These are phyloP conservation scores for Venturia asperata DNA, from an alignment of 2,329 filamentous ascomycete genomes.

Conservation along the genomic window DNA sequence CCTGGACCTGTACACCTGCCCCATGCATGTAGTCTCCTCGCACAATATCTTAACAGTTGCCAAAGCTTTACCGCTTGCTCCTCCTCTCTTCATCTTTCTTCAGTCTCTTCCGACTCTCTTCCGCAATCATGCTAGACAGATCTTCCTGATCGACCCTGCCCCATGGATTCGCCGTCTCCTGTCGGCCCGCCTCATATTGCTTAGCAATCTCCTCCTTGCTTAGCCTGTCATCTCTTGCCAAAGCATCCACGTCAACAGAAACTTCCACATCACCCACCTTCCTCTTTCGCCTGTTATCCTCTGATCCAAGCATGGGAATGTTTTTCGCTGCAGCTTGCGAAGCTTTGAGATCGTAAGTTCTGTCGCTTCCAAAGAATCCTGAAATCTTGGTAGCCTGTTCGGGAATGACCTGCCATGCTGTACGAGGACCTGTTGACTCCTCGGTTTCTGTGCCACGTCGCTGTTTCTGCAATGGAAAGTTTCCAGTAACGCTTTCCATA, in stretches of 20 bases:
- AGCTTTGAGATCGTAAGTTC: slow-evolving; percentile 77
- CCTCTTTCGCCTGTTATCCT: slow-evolving; percentile 73
- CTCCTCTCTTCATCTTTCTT: slow-evolving; percentile 78
- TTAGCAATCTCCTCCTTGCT: slow-evolving; percentile 76
- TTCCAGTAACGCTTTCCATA: slow-evolving; percentile 70
- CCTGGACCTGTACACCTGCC: slow-evolving; percentile 4
- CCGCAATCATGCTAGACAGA: slow-evolving; percentile 89
- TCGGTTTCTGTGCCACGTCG: slow-evolving; percentile 83
- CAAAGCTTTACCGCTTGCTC: slow-evolving; percentile 39
- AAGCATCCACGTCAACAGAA: slow-evolving; percentile 75
- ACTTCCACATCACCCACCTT: slow-evolving; percentile 95
- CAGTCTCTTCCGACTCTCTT: slow-evolving; percentile 82
- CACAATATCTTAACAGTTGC: slow-evolving; percentile 27
- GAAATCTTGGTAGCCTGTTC: slow-evolving; percentile 79
- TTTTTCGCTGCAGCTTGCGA: slow-evolving; percentile 39
- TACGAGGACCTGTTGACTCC: slow-evolving; percentile 64
- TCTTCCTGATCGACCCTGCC: slow-evolving; percentile 77
- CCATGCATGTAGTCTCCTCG: not conserved
- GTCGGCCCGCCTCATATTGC: slow-evolving; percentile 67
- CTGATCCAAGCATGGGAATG: slow-evolving; percentile 69
- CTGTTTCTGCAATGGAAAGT: slow-evolving; percentile 86
- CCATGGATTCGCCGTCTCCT: slow-evolving; percentile 46
- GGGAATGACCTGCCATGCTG: slow-evolving; percentile 82
- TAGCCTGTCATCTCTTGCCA: slow-evolving; percentile 68
- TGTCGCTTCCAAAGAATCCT: slow-evolving; percentile 94